These are phyloP conservation scores for Podaxis pistillaris DNA, from an alignment of 768 basidiomycete species.

Conservation along the genomic window DNA sequence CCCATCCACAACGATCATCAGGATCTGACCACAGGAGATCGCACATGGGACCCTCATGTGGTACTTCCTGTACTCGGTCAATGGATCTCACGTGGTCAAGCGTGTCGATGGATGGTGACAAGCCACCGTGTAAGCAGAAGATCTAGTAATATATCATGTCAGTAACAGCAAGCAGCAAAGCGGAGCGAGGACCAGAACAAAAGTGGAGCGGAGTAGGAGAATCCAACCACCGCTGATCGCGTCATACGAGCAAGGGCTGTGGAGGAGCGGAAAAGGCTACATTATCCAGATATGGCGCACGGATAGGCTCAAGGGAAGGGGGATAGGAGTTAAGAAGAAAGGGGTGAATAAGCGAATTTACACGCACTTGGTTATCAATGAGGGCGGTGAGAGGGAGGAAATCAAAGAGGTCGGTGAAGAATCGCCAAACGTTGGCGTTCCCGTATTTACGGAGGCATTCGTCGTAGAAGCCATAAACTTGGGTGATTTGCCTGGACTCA, in stretches of 20 bases:
- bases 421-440: conserved; percentile 99
- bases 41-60: conserved; percentile 99
- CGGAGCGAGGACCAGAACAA: conserved; percentile 12
- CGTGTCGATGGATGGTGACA: conserved; percentile 98
- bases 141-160: conserved; percentile 53
- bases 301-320: neutral
- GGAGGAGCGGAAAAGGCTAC: conserved; percentile 7
- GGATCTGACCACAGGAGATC: conserved; percentile 99
- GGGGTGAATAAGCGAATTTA: neutral
- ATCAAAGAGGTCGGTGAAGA: conserved; percentile 98
- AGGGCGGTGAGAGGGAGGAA: conserved; percentile 95
- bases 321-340: conserved; percentile 6
- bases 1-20: conserved; percentile 99
- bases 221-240: neutral
- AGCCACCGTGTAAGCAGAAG: conserved; percentile 97
- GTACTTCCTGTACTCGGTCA: conserved; percentile 98
- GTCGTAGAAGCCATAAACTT: conserved; percentile 99
- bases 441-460: conserved; percentile 99
- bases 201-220: conserved; percentile 4
- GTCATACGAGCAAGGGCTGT: conserved; percentile 1
- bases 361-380: conserved; percentile 97
- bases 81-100: conserved; percentile 99
- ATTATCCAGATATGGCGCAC: neutral
- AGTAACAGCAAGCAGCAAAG: conserved; percentile 15
- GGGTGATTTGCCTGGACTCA: conserved; percentile 99